A percentile compares a stretch with the other conserved stretches of the same genome.
phyloP scores from a whole-genome alignment of 75 land plant genomes.

The Chamaecyparis obtusa region DNA sequence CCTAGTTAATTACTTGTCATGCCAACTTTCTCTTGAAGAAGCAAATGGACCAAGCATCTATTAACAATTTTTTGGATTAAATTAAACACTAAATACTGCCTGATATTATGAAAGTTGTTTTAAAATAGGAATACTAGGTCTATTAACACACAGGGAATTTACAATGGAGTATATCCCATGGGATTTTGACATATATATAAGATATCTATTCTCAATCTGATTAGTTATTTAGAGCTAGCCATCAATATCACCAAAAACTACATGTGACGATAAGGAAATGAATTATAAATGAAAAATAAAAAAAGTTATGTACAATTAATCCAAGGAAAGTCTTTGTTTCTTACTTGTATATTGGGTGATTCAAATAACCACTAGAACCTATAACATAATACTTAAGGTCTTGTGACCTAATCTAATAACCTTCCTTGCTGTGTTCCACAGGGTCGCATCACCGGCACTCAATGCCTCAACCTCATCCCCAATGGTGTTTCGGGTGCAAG shows the following conservation, averaged over 20 bases:
- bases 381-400: too few species aligned
- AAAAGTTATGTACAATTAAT: too few species aligned
- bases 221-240: not conserved
- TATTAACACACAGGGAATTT: too few species aligned
- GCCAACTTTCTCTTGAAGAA: not conserved
- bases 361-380: too few species aligned
- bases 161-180: not conserved
- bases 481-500: too few species aligned
- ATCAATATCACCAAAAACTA: not conserved
- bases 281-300: too few species aligned
- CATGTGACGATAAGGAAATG: not conserved
- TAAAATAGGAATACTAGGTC: not conserved
- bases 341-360: not conserved
- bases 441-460: too few species aligned
- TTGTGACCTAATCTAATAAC: too few species aligned
- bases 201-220: too few species aligned
- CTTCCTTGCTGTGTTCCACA: too few species aligned
- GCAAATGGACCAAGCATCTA: not conserved
- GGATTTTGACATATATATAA: not conserved
- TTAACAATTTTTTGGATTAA: not conserved
- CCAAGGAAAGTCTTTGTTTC: not conserved
- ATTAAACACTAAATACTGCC: not conserved
- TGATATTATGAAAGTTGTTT: not conserved
- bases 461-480: too few species aligned
- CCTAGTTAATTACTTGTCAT: not conserved